Evolutionary conservation across 179 eudicot genomes (phyloP).

Genomic region (Silene noctiflora): DNA sequence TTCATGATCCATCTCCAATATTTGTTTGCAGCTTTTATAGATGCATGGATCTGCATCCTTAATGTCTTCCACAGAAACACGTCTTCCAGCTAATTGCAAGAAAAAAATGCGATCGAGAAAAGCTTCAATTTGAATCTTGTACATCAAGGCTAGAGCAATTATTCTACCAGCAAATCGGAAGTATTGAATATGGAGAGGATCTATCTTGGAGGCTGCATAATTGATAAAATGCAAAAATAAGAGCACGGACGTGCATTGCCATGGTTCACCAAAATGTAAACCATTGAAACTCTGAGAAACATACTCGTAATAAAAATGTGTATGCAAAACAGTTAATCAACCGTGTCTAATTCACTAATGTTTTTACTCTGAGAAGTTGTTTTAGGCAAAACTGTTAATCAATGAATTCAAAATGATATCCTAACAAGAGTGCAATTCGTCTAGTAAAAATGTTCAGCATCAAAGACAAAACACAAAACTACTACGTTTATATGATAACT

Average conservation of each 20-base stretch:
- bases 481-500: neutral
- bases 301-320: too few relatives aligned
- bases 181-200: constrained; percentile 69
- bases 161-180: constrained; percentile 80
- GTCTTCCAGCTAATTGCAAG: constrained; percentile 61
- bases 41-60: constrained; percentile 78
- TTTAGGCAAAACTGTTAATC: too few relatives aligned
- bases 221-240: constrained; percentile 6
- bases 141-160: constrained; percentile 79
- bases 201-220: constrained; percentile 86
- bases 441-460: too few relatives aligned
- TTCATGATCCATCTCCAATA: constrained; percentile 79
- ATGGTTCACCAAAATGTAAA: neutral
- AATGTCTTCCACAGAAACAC: constrained; percentile 69
- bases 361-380: too few relatives aligned
- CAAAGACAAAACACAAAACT: neutral
- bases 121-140: constrained; percentile 79
- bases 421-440: too few relatives aligned
- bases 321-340: too few relatives aligned
- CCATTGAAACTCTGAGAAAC: neutral
- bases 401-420: too few relatives aligned
- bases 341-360: too few relatives aligned
- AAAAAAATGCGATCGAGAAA: constrained; percentile 74
- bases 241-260: neutral
- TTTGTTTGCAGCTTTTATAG: constrained; percentile 81